Base-by-base conservation (phyloP, 306 rosid species). In the Malus sieversii region DNA sequence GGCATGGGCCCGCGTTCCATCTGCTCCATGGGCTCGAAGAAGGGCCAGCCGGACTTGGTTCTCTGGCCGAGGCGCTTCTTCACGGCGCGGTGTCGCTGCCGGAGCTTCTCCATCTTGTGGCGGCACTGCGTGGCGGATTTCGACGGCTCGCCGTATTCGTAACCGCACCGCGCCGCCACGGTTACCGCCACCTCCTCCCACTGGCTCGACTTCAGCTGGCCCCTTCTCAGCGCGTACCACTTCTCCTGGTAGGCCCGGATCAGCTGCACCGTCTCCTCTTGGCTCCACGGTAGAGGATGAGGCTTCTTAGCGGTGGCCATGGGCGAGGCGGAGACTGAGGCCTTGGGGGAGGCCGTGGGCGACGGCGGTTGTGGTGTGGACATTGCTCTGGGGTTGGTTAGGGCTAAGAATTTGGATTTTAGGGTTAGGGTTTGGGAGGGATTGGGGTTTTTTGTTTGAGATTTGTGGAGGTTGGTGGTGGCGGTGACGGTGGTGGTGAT, bases 91-190 rank as follows among this genome's bases (percentile, higher is more conserved):
- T 82, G 86, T 19, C 98, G 95, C 71, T 88, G 96, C 53, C 96
- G 97, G 85, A 92, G 96, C 87, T 92, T 92, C 87, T 92, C 97
- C 88, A 92, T 92, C 82, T 92, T 92, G 81, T 92, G 97, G 64
- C 97, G 97, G 85, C 97, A 90, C 72, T 92, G 97, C 18, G 82
- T 77, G 68, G 93, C 78, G 64, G 93, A 79, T 78, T 92, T 92
- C 67, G 92, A 83, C 8, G 87, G 90, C 23, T 89, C 79, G 59
- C 74, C 75, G 85, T 76, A 52, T 70, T 83, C 87, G 85, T 89
- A 89, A 45, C 97, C 96, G 83, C 98, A 89, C 3, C 92, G 86
- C 4, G 92, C 91, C 71, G 98, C 97, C 40, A 95, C 96, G 20
- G 90, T 78, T 46, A 88, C 90, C 62, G 99, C 94, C 35, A 95